A percentile compares a stretch with the other conserved stretches of the same genome.
phyloP scores from a whole-genome alignment of 768 basidiomycete genomes.

The Saitozyma podzolica region DNA sequence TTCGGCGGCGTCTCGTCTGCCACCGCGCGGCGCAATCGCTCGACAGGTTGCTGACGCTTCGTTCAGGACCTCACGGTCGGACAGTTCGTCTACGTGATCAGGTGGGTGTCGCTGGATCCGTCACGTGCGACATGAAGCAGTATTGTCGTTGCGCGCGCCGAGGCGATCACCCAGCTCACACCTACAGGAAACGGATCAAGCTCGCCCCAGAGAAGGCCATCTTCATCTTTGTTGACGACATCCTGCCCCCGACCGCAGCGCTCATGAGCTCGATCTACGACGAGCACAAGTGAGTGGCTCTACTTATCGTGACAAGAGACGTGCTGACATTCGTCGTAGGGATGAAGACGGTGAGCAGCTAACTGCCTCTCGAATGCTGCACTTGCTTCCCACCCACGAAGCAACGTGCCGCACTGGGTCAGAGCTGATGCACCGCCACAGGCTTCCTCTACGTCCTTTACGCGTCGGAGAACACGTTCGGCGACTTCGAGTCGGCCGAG shows the following conservation, averaged over 20 bases:
- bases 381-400: not conserved
- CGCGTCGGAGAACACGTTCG: constrained; percentile 97
- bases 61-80: constrained; percentile 89
- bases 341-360: constrained; percentile 73
- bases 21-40: not conserved
- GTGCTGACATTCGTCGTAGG: constrained; percentile 56
- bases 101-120: constrained; percentile 12
- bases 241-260: constrained; percentile 94
- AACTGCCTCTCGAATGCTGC: not conserved
- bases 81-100: constrained; percentile 99
- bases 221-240: constrained; percentile 99
- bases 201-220: constrained; percentile 99
- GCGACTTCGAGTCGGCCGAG: constrained; percentile 49
- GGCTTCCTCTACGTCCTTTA: constrained; percentile 97
- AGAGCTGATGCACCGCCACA: constrained; percentile 4
- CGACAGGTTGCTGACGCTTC: not conserved
- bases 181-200: constrained; percentile 89
- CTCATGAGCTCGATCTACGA: constrained; percentile 99
- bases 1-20: constrained; percentile 1
- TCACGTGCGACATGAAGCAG: not conserved
- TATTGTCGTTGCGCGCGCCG: not conserved
- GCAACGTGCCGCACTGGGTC: no score
- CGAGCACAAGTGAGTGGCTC: constrained; percentile 86
- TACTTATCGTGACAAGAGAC: not conserved
- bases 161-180: not conserved